These are phyloP conservation scores for Dictyophora rubrovolvata DNA, from an alignment of 768 basidiomycete species.

Conservation along the genomic window DNA sequence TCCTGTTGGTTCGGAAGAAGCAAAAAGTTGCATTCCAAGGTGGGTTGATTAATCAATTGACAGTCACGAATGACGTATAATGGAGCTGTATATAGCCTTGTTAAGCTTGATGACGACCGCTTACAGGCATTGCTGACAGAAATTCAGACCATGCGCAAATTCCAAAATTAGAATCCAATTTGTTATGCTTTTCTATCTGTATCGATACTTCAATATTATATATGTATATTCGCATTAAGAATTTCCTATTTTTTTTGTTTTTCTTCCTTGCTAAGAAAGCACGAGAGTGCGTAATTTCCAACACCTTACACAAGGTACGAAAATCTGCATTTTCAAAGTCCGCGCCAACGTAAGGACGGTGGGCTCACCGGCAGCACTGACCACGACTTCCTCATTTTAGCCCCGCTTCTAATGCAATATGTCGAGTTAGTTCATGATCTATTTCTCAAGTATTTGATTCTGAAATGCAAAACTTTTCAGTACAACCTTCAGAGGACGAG, in stretches of 20 bases:
- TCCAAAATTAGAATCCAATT: constrained; percentile 53
- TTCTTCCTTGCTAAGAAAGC: neutral
- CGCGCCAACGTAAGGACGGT: constrained; percentile 2
- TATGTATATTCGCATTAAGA: neutral
- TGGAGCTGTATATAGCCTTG: constrained; percentile 40
- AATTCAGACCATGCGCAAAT: constrained; percentile 84
- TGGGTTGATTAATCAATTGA: constrained; percentile 19
- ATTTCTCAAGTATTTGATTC: neutral
- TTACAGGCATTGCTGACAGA: constrained; percentile 76
- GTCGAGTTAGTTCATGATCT: neutral
- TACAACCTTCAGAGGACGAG: constrained; percentile 77
- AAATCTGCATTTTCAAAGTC: constrained; percentile 5
- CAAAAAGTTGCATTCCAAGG: constrained; percentile 89
- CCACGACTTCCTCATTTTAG: neutral
- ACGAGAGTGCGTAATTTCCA: neutral
- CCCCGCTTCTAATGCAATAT: neutral
- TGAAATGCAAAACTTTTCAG: neutral
- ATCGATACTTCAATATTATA: neutral
- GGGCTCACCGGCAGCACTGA: neutral
- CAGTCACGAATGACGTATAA: neutral
- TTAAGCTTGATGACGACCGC: constrained; percentile 81
- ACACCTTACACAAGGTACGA: neutral
- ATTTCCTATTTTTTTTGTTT: neutral
- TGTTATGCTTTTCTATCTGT: neutral
- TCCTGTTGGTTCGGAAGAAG: constrained; percentile 80